Conservation (phyloP, 495 filamentous ascomycete genomes). For the Zalerion maritima region DNA sequence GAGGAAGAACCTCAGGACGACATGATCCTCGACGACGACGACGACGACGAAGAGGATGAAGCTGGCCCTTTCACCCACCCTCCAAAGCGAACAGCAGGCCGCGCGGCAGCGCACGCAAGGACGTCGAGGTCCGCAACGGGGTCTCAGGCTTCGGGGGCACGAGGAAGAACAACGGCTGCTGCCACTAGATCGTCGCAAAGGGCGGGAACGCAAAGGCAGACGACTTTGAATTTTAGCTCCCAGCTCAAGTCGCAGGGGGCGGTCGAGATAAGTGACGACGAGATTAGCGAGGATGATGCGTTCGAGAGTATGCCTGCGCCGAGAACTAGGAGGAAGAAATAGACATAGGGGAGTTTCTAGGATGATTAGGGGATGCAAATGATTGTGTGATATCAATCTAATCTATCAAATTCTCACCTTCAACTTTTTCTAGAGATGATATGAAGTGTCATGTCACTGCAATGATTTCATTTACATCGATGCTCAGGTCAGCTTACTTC, state of each 20-base stretch:
- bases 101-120: slow-evolving; percentile 13
- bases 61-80: slow-evolving; percentile 39
- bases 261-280: slow-evolving; percentile 56
- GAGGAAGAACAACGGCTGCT: slow-evolving; percentile 25
- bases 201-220: slow-evolving; percentile 33
- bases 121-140: slow-evolving; percentile 16
- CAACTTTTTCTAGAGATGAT: no score
- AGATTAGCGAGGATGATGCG: slow-evolving; percentile 66
- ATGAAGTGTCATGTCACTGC: no score
- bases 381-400: no score
- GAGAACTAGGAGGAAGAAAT: slow-evolving; percentile 12
- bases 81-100: slow-evolving; percentile 29
- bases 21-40: slow-evolving; percentile 49
- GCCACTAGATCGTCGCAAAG: slow-evolving; percentile 28
- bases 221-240: slow-evolving; percentile 57
- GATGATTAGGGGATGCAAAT: no score
- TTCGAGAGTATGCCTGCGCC: slow-evolving; percentile 46
- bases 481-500: no score
- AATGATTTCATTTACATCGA: no score
- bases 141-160: slow-evolving; percentile 12
- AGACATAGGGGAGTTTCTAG: no score
- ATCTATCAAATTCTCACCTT: no score
- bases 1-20: slow-evolving; percentile 53
- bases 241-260: slow-evolving; percentile 27
- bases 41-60: slow-evolving; percentile 31